These are phyloP conservation scores for Penicillium decumbens DNA, from an alignment of 2,329 filamentous ascomycete genomes.

Conservation along the genomic window DNA sequence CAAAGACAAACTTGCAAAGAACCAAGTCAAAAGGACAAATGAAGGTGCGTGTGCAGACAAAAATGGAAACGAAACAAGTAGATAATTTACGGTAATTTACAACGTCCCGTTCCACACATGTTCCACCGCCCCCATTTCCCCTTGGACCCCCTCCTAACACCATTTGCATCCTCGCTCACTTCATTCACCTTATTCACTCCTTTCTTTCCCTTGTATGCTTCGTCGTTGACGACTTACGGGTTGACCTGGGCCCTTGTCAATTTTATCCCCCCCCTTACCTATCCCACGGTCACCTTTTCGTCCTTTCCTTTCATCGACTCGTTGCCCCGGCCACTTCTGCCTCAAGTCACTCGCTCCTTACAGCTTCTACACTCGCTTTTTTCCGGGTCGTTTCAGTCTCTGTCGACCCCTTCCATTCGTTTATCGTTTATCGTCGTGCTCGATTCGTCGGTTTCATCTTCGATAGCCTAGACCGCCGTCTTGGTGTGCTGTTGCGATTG, in stretches of 20 bases:
- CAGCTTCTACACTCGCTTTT: slow-evolving; percentile 20
- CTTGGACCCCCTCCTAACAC: slow-evolving; percentile 7
- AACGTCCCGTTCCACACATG: slow-evolving; percentile 13
- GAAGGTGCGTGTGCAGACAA: not conserved
- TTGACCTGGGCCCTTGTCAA: slow-evolving; percentile 23
- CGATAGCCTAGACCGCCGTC: slow-evolving; percentile 19
- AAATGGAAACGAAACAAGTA: not conserved
- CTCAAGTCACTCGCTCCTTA: slow-evolving; percentile 8
- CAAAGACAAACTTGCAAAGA: not conserved
- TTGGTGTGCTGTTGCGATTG: slow-evolving; percentile 13
- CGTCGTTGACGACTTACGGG: slow-evolving; percentile 12
- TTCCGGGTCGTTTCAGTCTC: slow-evolving; percentile 17
- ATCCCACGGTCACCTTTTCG: slow-evolving; percentile 16
- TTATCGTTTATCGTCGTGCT: slow-evolving; percentile 9
- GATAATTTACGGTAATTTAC: slow-evolving; percentile 11
- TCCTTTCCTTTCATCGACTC: slow-evolving; percentile 1
- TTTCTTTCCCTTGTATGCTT: slow-evolving; percentile 19
- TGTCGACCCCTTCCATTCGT: slow-evolving; percentile 22
- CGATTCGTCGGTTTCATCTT: slow-evolving; percentile 18
- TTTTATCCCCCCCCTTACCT: slow-evolving; percentile 19
- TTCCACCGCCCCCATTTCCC: slow-evolving; percentile 18
- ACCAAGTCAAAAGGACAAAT: not conserved
- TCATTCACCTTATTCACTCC: slow-evolving; percentile 26
- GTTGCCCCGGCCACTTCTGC: slow-evolving; percentile 15
- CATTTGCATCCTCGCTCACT: slow-evolving; percentile 11